phyloP scores from a whole-genome alignment of 1,139 yeast genomes.

The Debaryomycetaceae sp. region DNA sequence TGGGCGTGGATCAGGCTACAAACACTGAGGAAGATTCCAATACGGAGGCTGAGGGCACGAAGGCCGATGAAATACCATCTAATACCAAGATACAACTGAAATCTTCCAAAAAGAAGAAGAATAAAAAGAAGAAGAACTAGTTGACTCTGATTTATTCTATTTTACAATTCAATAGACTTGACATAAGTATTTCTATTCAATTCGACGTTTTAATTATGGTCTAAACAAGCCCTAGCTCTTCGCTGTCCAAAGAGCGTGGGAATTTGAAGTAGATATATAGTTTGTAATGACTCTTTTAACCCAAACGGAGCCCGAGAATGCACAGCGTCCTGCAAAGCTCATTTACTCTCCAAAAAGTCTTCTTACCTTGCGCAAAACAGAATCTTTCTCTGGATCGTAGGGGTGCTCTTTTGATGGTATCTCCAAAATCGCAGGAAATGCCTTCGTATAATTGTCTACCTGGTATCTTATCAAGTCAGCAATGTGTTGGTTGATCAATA shows the following conservation, averaged over 20 bases:
- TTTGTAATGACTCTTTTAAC: slow-evolving; percentile 1
- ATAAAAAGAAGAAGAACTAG: slow-evolving; percentile 7
- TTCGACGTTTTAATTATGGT: neutral
- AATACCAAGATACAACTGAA: slow-evolving; percentile 3
- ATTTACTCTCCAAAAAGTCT: slow-evolving; percentile 84
- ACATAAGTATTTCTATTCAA: neutral
- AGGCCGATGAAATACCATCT: neutral
- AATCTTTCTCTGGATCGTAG: slow-evolving; percentile 96
- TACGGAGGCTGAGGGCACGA: neutral
- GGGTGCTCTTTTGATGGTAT: slow-evolving; percentile 99
- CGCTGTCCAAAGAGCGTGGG: neutral
- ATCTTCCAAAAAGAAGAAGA: slow-evolving; percentile 9
- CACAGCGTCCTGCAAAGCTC: neutral
- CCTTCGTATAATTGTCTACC: slow-evolving; percentile 81
- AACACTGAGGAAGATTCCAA: neutral
- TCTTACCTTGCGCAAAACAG: slow-evolving; percentile 89
- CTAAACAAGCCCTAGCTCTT: neutral
- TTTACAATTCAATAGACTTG: neutral
- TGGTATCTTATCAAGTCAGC: slow-evolving; percentile 85
- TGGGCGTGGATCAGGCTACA: neutral
- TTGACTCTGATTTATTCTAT: neutral
- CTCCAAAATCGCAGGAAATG: slow-evolving; percentile 95
- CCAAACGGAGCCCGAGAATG: neutral
- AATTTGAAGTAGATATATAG: slow-evolving; percentile 1
- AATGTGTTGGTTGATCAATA: slow-evolving; percentile 89